Evolutionary conservation across 2,329 filamentous ascomycete genomes (phyloP), one percentile per base, ranked within the genome.

Genomic region (Leptodontidium sp.): DNA sequence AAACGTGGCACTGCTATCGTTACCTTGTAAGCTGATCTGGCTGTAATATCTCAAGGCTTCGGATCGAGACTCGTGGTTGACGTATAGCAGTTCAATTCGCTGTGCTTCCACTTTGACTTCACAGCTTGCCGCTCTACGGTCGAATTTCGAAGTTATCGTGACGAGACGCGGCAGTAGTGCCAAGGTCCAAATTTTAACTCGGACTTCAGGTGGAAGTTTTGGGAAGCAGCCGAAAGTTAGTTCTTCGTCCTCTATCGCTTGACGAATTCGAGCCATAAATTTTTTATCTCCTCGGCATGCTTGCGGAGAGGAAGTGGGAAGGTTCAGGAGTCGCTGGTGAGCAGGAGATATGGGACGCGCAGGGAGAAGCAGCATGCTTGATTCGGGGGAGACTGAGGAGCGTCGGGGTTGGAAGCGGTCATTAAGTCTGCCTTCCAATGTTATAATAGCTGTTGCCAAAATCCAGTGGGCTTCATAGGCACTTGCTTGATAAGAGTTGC

Each of bases 141-240:
- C 24, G 49, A 52, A 52, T 6, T 52, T 52, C 12, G 49, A 52
- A 52, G 8, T 52, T 52, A 52, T 52, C 12, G 12, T 52, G 49
- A 52, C 24, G 12, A 52, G 7, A 29, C 24, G 24, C 11, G 49
- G 49, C 8, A 52, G 12, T 52, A 52, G 6, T 29, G 21, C 21
- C 21, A 52, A 52, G 21, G 24, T 52, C 24, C 21, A 52, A 12
- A 52, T 52, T 52, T 26, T 52, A 12, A 52, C 5, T 52, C 24
- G 24, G 49, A 52, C 49, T 29, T 52, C 12, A 52, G 24, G 49
- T 52, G 49, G 24, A 29, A 52, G 49, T 52, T 52, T 52, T 52
- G 12, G 21, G 21, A 52, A 52, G 12, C 49, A 52, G n/a, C 49
- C 24, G 12, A 52, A 52, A 26, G 12, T 29, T 29, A 14, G 24